Conservation (phyloP, 257 asterid species). For the Ajuga chamaepitys region DNA sequence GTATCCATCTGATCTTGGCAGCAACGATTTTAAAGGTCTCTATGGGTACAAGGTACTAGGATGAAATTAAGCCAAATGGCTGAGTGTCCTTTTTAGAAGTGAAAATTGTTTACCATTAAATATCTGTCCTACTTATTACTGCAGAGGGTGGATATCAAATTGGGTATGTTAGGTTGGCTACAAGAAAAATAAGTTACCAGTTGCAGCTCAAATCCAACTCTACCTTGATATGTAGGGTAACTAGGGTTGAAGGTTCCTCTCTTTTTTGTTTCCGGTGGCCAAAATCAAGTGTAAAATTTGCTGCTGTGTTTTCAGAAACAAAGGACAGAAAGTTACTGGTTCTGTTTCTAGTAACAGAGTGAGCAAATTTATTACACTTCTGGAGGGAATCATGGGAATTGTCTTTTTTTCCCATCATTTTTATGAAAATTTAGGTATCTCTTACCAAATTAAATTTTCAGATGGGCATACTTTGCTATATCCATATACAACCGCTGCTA, state of each 20-base stretch:
- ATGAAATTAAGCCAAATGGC: not conserved
- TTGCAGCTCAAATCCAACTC: too few relatives aligned
- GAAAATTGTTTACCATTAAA: not conserved
- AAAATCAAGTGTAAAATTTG: too few relatives aligned
- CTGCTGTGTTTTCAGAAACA: not conserved
- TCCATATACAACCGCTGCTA: too few relatives aligned
- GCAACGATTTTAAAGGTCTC: constrained; percentile 93
- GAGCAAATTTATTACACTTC: not conserved
- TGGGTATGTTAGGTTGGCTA: not conserved
- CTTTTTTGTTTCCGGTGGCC: too few relatives aligned
- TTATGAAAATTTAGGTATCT: too few relatives aligned
- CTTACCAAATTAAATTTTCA: too few relatives aligned
- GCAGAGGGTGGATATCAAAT: not conserved
- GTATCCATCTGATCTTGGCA: constrained; percentile 88
- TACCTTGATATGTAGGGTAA: too few relatives aligned
- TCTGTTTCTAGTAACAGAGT: not conserved
- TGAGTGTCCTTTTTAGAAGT: not conserved
- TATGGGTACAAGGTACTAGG: constrained; percentile 77
- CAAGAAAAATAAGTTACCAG: too few relatives aligned
- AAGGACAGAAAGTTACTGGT: not conserved
- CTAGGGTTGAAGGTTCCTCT: too few relatives aligned
- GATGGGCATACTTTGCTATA: too few relatives aligned
- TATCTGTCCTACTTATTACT: not conserved
- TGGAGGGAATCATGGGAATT: not conserved
- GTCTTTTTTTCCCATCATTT: too few relatives aligned